Conservation (phyloP, 108 stramenopile genomes). For the Aurantiochytrium sp. region DNA sequence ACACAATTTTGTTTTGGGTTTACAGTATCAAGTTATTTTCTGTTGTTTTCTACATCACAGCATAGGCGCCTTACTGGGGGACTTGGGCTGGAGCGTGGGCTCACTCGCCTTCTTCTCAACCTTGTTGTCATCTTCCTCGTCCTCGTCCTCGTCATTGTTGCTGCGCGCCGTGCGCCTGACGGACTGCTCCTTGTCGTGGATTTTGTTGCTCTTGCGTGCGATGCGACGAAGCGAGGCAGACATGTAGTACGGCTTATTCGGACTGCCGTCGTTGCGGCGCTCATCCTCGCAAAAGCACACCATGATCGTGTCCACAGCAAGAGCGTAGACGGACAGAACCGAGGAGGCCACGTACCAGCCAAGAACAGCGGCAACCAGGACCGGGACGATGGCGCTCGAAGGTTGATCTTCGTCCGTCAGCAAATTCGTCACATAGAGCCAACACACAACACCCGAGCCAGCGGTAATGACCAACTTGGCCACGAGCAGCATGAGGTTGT, state of each 20-base stretch:
- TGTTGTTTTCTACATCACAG: background rate
- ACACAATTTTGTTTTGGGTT: too few species aligned
- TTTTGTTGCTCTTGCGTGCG: background rate
- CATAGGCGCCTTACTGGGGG: background rate
- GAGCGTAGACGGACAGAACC: slow-evolving; percentile 25
- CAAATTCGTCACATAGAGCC: background rate
- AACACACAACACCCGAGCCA: background rate
- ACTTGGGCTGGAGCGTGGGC: background rate
- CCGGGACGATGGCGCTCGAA: slow-evolving; percentile 1
- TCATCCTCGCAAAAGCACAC: slow-evolving; percentile 35
- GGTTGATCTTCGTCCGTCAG: background rate
- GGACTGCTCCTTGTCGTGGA: background rate
- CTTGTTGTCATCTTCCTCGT: background rate
- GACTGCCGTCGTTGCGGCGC: background rate
- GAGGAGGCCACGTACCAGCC: slow-evolving; percentile 22
- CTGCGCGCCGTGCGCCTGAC: background rate
- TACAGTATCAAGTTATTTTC: too few species aligned
- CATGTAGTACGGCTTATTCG: slow-evolving; percentile 14
- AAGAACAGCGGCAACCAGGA: slow-evolving; percentile 10
- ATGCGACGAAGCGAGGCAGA: background rate
- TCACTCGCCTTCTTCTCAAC: background rate
- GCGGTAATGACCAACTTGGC: slow-evolving; percentile 16
- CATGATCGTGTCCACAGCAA: slow-evolving; percentile 27
- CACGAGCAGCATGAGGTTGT: slow-evolving; percentile 7
- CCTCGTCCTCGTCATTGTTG: background rate